These are phyloP conservation scores for Mucor piriformis DNA, from an alignment of 371 early-diverging fungal species.

Conservation along the genomic window DNA sequence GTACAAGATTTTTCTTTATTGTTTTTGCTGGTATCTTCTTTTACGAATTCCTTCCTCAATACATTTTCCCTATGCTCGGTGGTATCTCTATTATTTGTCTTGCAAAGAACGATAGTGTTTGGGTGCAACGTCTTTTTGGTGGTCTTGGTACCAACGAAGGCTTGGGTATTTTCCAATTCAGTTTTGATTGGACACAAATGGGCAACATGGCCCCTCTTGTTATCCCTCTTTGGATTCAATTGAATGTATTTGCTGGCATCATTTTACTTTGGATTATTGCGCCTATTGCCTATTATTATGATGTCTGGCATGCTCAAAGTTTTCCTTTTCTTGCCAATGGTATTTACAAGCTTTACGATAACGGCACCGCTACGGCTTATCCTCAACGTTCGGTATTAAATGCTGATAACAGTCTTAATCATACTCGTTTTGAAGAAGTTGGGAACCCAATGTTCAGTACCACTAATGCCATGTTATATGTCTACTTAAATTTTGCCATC, in stretches of 20 bases:
- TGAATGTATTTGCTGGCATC: slow-evolving; percentile 45
- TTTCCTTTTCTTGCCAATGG: slow-evolving; percentile 48
- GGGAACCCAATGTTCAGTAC: slow-evolving; percentile 41
- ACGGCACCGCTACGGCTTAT: slow-evolving; percentile 32
- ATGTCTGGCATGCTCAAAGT: slow-evolving; percentile 51
- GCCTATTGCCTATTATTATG: slow-evolving; percentile 39
- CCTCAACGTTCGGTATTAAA: slow-evolving; percentile 47
- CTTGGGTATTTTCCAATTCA: slow-evolving; percentile 49
- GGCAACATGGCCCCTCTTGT: slow-evolving; percentile 64
- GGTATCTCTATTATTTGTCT: slow-evolving; percentile 56
- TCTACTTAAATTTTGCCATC: slow-evolving; percentile 47
- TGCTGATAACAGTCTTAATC: slow-evolving; percentile 39
- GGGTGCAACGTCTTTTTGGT: slow-evolving; percentile 54
- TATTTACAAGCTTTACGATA: slow-evolving; percentile 33
- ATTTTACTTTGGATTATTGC: slow-evolving; percentile 38
- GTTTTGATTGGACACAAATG: slow-evolving; percentile 56
- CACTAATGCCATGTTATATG: slow-evolving; percentile 29
- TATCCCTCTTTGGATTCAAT: slow-evolving; percentile 66
- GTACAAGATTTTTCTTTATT: slow-evolving; percentile 59
- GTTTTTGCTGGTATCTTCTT: slow-evolving; percentile 43
- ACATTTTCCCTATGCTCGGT: slow-evolving; percentile 50
- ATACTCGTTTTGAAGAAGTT: slow-evolving; percentile 35
- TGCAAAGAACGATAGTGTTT: slow-evolving; percentile 52
- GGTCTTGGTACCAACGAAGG: slow-evolving; percentile 52
- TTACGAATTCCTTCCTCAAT: slow-evolving; percentile 54